Conservation (phyloP, 768 basidiomycete species). For the Plicaturopsis crispa region DNA sequence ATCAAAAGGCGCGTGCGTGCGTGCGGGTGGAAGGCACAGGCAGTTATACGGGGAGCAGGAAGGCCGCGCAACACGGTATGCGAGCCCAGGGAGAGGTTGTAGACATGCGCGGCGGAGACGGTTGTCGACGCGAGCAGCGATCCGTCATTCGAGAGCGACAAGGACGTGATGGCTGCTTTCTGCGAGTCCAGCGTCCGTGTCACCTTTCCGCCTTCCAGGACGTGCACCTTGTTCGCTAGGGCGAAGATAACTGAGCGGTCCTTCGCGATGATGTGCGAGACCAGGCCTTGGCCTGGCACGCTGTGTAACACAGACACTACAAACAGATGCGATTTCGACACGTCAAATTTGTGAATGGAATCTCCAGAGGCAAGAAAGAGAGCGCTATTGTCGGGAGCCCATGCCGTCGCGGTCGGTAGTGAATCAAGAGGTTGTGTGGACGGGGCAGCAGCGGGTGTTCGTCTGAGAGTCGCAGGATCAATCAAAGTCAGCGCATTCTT, state of each 20-base stretch:
- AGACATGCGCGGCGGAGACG: conserved; percentile 42
- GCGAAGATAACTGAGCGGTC: conserved; percentile 40
- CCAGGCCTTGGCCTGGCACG: conserved; percentile 16
- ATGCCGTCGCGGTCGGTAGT: conserved; percentile 33
- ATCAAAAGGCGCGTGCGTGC: conserved; percentile 54
- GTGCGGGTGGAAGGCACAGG: conserved; percentile 59
- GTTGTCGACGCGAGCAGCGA: conserved; percentile 53
- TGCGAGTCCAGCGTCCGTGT: conserved; percentile 45
- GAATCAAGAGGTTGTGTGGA: conserved; percentile 28
- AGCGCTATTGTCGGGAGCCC: conserved; percentile 49
- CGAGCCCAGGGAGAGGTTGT: conserved; percentile 49
- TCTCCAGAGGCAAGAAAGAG: conserved; percentile 46
- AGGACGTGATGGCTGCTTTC: conserved; percentile 37
- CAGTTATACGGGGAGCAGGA: conserved; percentile 27
- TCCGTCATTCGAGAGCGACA: conserved; percentile 54
- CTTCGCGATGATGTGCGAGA: conserved; percentile 27
- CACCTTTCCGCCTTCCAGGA: conserved; percentile 41
- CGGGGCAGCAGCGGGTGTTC: conserved; percentile 30
- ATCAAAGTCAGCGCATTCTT: conserved; percentile 38
- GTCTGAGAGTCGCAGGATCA: conserved; percentile 41
- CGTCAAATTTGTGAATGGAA: conserved; percentile 46
- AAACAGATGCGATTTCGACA: conserved; percentile 33
- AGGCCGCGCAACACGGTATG: conserved; percentile 50
- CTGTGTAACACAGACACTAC: conserved; percentile 28
- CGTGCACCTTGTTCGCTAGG: conserved; percentile 34